Base-by-base conservation (phyloP, 306 rosid species). In the Gleditsia sinensis region DNA sequence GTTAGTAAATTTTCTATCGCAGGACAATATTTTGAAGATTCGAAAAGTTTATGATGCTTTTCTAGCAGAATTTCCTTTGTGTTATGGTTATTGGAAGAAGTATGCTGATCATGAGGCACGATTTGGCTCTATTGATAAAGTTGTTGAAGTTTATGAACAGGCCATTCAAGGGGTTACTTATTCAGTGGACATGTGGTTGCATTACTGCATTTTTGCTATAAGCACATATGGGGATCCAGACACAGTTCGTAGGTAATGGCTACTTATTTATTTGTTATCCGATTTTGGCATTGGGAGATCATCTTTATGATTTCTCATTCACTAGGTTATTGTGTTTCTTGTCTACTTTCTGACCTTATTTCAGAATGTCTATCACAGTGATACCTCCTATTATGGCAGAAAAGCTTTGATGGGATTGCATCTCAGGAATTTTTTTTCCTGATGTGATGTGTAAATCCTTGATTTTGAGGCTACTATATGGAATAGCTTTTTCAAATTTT, bases 31-130 rank as follows among this genome's bases (percentile, higher is more conserved):
- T 33, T 45, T 83, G 88, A 91, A 89, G 87, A 85, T 93, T 33
- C 86, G 92, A 42, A 89, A 89, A 86, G 96, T 91, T 75, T 93
- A 91, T 82, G 98, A 93, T 83, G 84, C 96, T 28, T 93, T 93
- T 87, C 78, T 93, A 63, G 96, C 86, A 4, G 98, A 93, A 72
- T 93, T 93, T 80, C 98, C 98, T 9, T 72, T 93, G 82, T 93
- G 98, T 80, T 93, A 89, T 79, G 98, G 98, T 54, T 93, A 93
- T 78, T 93, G 98, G 98, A 93, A 93, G 89, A 93, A 93, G 87
- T 93, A 93, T 79, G 96, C 98, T 16, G 97, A 93, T 64, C 98
- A 93, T 13, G 98, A 91, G 86, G 88, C 92, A 13, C 96, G 85
- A 10, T 77, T 86, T 45, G 97, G 98, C 24, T 81, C 89, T 28